Base-by-base conservation (phyloP, 495 filamentous ascomycete species). In the Amniculicola lignicola region DNA sequence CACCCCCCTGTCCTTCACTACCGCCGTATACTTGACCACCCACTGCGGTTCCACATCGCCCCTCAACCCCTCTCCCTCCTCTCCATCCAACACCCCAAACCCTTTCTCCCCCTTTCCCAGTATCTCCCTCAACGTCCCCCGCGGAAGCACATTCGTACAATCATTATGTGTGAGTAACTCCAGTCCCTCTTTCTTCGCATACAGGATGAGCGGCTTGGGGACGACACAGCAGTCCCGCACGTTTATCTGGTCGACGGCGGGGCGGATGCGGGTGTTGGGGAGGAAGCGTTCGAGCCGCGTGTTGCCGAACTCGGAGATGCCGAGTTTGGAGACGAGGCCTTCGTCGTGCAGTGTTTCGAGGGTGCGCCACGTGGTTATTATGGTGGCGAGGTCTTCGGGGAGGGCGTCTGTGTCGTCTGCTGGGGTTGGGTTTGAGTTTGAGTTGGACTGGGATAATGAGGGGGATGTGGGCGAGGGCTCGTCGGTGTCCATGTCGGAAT, bases 21-120 rank as follows among this genome's bases (percentile, higher is more conserved):
- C 90, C 4, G 94, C 94, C 18, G 94, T 97, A 70, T 99, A 99
- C 68, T 97, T 97, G 51, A 91, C 85, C 25, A 96, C 93, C 92
- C 92, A 99, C 59, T 89, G 83, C 12, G 93, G 90, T 58, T 80
- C 76, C 39, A 98, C 75, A 45, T 95, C 82, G 11, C 89, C 88
- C 58, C 79, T 80, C 47, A 93, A 73, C 2, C 79, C 81, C 0
- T 74, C 78, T 28, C 68, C 72, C 35, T 52, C 59, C 53, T 72
- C 85, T 51, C 60, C 65, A 1, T 59, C 63, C 37, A 75, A 48
- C 19, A 75, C 62, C 10, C 69, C 70, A 0, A 62, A 67, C 2
- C 73, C 72, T 4, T 57, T 58, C 25, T 65, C 59, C 0, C 64
- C 68, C 5, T 61, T 81, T 3, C 90, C 90, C 1, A 97, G 75